Base-by-base conservation (phyloP, 1,284 basidiomycete genomes). In the Cryptococcus sp. region DNA sequence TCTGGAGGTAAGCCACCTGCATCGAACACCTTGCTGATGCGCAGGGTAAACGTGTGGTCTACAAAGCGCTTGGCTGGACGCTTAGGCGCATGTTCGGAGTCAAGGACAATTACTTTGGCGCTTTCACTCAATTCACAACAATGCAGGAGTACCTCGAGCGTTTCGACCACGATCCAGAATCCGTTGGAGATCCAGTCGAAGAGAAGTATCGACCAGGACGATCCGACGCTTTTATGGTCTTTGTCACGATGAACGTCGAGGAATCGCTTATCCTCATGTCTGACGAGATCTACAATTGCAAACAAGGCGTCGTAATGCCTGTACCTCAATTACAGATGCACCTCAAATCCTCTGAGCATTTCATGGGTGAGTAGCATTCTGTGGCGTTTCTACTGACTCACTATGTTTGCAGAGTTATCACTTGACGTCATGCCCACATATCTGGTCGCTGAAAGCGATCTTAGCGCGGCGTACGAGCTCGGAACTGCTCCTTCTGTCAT, bases 41-140 rank as follows among this genome's bases (percentile, higher is more conserved):
- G 13, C 57, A 79, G 69, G 74, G 77, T 13, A 66, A 73, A 34
- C 81, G 85, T 34, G 76, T 88, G 22, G 80, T 84, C 5, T 88
- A 87, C 78, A 89, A 88, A 69, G 81, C 83, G 0, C 80, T 92
- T 49, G 93, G 92, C 19, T 95, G 92, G 91, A 86, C 86, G 0
- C 83, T 93, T 55, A 86, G 93, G 37, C 86, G 91, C 68, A 81
- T 93, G 65, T 89, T 97, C 85, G 86, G 88, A 47, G 70, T 95
- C 52, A 86, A 88, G 54, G 91, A 94, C 67, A 95, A 96, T 74
- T 96, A 96, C 75, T 86, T 95, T 56, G 93, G 93, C 19, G 83
- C 84, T 4, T 96, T 93, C 75, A 95, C 92, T 1, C 89, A 93
- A 66, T 96, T 93, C 69, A 87, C 87, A 7, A 94, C 91, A 0